Percentiles rank a stretch among this genome's conserved stretches.
Evolutionary conservation across 768 basidiomycete species (phyloP).

Genomic region (Epithele typhae): DNA sequence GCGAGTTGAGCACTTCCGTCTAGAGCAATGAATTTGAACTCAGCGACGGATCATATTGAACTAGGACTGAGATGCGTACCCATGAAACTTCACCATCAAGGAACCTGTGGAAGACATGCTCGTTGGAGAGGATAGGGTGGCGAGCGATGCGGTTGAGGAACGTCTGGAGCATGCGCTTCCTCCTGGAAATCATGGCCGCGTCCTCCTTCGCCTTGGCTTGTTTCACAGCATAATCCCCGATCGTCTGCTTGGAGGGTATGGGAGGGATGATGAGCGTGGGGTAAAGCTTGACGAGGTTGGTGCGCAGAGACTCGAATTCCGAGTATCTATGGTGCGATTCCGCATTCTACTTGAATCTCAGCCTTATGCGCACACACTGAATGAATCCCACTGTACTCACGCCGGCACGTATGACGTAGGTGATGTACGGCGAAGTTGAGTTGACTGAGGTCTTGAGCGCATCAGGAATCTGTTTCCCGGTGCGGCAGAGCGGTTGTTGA

Average conservation of each 20-base stretch:
- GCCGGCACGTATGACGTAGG: slow-evolving; percentile 88
- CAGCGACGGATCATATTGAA: neutral
- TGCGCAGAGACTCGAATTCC: slow-evolving; percentile 92
- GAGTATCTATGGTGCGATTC: slow-evolving; percentile 92
- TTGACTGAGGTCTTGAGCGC: slow-evolving; percentile 93
- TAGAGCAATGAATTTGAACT: slow-evolving; percentile 25
- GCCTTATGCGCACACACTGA: no score
- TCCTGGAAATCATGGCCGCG: slow-evolving; percentile 80
- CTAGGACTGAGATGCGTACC: slow-evolving; percentile 43
- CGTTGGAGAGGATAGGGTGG: slow-evolving; percentile 94
- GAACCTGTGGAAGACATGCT: slow-evolving; percentile 95
- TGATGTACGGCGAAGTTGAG: slow-evolving; percentile 87
- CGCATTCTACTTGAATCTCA: slow-evolving; percentile 55
- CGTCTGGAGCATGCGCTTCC: slow-evolving; percentile 93
- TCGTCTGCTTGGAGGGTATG: slow-evolving; percentile 93
- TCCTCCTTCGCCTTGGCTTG: slow-evolving; percentile 97
- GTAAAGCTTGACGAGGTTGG: slow-evolving; percentile 80
- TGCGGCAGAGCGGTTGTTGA: neutral
- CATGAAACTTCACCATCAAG: slow-evolving; percentile 95
- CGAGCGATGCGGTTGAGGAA: slow-evolving; percentile 87
- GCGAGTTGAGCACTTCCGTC: slow-evolving; percentile 91
- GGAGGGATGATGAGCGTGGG: slow-evolving; percentile 97
- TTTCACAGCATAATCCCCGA: slow-evolving; percentile 96
- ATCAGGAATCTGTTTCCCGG: slow-evolving; percentile 90
- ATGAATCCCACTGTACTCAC: slow-evolving; percentile 47